Evolutionary conservation across 352 stramenopile genomes (phyloP).

Genomic region (Phytophthora aleatoria): DNA sequence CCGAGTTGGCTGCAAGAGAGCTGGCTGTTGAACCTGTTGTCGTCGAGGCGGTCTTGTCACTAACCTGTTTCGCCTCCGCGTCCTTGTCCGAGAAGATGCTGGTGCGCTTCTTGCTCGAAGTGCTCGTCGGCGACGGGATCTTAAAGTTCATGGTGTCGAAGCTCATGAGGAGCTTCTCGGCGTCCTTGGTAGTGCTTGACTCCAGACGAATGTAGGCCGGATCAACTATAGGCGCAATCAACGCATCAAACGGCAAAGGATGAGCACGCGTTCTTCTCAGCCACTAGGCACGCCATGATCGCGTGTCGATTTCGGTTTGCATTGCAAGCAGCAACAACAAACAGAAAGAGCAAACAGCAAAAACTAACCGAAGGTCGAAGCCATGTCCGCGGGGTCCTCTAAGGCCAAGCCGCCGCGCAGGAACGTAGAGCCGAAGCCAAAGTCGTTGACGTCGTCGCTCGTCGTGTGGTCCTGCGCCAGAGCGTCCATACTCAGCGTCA

Average conservation of each 20-base stretch:
- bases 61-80: constrained; percentile 8
- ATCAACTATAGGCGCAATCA: constrained; percentile 52
- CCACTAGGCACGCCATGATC: constrained; percentile 25
- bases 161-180: constrained; percentile 87
- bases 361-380: constrained; percentile 78
- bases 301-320: constrained; percentile 41
- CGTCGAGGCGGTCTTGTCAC: constrained; percentile 3
- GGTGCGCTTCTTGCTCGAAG: constrained; percentile 54
- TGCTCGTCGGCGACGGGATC: constrained; percentile 77
- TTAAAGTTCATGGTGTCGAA: constrained; percentile 89
- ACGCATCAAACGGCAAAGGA: constrained; percentile 40
- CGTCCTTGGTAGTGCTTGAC: constrained; percentile 50
- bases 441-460: constrained; percentile 59
- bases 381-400: constrained; percentile 57
- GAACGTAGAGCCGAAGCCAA: constrained; percentile 66
- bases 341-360: constrained; percentile 49
- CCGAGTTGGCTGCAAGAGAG: constrained; percentile 30
- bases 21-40: constrained; percentile 7
- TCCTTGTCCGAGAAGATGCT: constrained; percentile 50
- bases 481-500: constrained; percentile 57
- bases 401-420: constrained; percentile 55
- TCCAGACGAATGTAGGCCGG: constrained; percentile 50
- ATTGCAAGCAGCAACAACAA: constrained; percentile 37
- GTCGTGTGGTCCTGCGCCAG: constrained; percentile 41
- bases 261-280: constrained; percentile 47